phyloP scores from a whole-genome alignment of 2,329 filamentous ascomycete species.

The Beauveria brongniartii region DNA sequence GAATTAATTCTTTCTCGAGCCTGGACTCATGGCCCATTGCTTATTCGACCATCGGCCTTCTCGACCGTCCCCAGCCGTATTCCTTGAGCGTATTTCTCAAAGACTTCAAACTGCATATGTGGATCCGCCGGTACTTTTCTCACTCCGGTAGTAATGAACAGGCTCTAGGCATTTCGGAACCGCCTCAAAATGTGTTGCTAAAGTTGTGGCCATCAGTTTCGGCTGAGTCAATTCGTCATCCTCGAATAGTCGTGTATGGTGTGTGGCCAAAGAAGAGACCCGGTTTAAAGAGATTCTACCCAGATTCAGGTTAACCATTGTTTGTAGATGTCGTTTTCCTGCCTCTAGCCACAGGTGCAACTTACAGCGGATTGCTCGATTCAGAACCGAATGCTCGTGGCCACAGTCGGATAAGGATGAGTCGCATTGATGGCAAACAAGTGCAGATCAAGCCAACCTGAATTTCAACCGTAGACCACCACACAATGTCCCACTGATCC shows the following conservation, averaged over 20 bases:
- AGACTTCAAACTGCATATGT: too few species aligned
- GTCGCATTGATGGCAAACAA: conserved; percentile 23
- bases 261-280: not conserved
- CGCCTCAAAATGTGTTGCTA: too few species aligned
- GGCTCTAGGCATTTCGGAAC: too few species aligned
- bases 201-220: not conserved
- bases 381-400: conserved; percentile 3
- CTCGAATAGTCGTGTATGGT: not conserved
- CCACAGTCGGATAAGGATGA: conserved; percentile 16
- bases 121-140: too few species aligned
- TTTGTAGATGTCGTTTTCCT: not conserved
- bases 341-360: not conserved
- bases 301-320: not conserved
- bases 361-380: not conserved
- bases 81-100: too few species aligned
- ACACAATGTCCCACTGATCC: conserved; percentile 20
- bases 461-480: conserved; percentile 26
- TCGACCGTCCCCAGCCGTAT: too few species aligned
- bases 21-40: too few species aligned
- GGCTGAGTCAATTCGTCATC: not conserved
- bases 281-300: not conserved
- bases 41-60: too few species aligned
- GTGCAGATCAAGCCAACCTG: conserved; percentile 26
- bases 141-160: too few species aligned
- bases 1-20: too few species aligned